Percentiles rank a stretch among this genome's conserved stretches.
phyloP scores from a whole-genome alignment of 1,284 basidiomycete genomes.

The Pyrrhoderma noxium region DNA sequence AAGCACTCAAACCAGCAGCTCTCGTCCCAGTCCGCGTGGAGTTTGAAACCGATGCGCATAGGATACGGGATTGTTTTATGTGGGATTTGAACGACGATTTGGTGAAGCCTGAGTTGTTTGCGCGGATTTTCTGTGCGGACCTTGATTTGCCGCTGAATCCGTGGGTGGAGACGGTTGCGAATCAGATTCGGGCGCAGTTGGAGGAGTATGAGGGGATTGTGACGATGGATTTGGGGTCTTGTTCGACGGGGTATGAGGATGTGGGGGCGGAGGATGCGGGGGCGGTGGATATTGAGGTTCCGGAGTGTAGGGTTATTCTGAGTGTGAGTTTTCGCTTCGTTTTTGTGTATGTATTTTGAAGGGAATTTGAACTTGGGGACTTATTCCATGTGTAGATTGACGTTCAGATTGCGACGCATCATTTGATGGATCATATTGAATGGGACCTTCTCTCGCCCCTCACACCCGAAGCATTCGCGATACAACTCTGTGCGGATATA shows the following conservation, averaged over 20 bases:
- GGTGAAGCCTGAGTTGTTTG: slow-evolving; percentile 80
- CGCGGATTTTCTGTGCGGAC: slow-evolving; percentile 81
- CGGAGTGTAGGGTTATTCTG: slow-evolving; percentile 85
- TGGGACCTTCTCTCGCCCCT: slow-evolving; percentile 94
- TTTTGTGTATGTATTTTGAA: neutral
- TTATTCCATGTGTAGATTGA: slow-evolving; percentile 62
- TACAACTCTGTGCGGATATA: slow-evolving; percentile 77
- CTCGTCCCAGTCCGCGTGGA: slow-evolving; percentile 93
- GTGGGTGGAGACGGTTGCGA: slow-evolving; percentile 74
- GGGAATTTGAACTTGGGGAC: too few relatives aligned
- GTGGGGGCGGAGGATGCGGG: slow-evolving; percentile 22
- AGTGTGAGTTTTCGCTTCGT: slow-evolving; percentile 53
- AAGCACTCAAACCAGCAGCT: slow-evolving; percentile 58
- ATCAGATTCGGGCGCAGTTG: slow-evolving; percentile 83
- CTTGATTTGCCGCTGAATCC: slow-evolving; percentile 65
- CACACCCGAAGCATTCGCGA: slow-evolving; percentile 83
- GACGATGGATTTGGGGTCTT: slow-evolving; percentile 43
- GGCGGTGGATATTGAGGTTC: slow-evolving; percentile 45
- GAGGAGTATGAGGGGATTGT: slow-evolving; percentile 82
- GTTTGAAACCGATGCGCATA: slow-evolving; percentile 85
- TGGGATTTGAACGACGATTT: slow-evolving; percentile 88
- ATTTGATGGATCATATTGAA: slow-evolving; percentile 92
- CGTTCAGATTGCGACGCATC: slow-evolving; percentile 91
- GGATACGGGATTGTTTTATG: slow-evolving; percentile 92
- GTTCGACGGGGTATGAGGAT: slow-evolving; percentile 9